Base-by-base conservation (phyloP, 2,329 filamentous ascomycete species). In the Emmonsiellopsis sp. region DNA sequence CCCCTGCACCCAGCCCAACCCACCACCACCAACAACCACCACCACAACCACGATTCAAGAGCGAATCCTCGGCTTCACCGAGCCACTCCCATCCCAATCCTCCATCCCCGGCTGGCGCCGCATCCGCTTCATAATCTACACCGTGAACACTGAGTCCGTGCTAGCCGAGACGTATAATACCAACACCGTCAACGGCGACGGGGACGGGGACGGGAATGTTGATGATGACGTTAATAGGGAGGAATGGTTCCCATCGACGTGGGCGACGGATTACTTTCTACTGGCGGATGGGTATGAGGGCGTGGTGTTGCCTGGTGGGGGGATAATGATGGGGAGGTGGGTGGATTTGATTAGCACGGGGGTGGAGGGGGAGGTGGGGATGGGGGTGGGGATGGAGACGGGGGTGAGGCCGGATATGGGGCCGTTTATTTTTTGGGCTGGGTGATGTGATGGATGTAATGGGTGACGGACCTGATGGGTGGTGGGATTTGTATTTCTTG, bases 291-390 rank as follows among this genome's bases (percentile, higher is more conserved):
- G 65, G 3, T 79, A 78, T 53, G 75, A 79, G 60, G 76, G 73
- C 0, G 63, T 72, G 20, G 63, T 79, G 10, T 55, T 77, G 4
- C 76, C 76, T 2, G 74, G 76, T 4, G 70, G 70, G 1, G 68
- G 69, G 30, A 69, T 77, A 40, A 75, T 79, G 62, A 50, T 78
- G 50, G 77, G 76, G 9, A 65, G 73, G 30, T 83, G 78, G 77
- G 20, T 63, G 11, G 62, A 70, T 52, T 41, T 68, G 55, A 47
- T 48, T 16, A 4, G 20, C 5, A 9, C 38, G 31, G 34, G 58
- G 31, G 61, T 62, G 15, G 55, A 42, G 8, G 58, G 41, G 20
- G 55, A 47, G 16, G 66, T 26, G 20, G 20, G 20, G 20, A 26
- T 26, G 20, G 20, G 20, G 16, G 66, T 26, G 20, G 20, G 20